Conservation (phyloP, 345 rosid species). For the Pugionium cornutum region DNA sequence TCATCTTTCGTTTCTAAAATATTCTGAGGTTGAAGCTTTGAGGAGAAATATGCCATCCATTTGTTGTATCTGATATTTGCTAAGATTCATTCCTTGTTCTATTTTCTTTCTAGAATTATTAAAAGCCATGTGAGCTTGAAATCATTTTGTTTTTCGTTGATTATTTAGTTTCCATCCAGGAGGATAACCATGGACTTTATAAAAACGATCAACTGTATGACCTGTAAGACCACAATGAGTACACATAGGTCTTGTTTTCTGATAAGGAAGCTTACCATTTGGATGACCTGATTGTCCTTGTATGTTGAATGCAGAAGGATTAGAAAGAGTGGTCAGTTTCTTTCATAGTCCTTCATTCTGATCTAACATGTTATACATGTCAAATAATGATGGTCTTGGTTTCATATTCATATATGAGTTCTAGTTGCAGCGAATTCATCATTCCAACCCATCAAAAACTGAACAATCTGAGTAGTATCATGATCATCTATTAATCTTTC, state of each 20-base stretch:
- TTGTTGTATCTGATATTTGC: too few species aligned
- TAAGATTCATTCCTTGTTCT: too few species aligned
- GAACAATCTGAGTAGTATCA: too few species aligned
- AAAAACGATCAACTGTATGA: background rate
- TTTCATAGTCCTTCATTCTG: background rate
- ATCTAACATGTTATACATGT: background rate
- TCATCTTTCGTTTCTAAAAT: background rate
- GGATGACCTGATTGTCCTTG: background rate
- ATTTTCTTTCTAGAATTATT: background rate
- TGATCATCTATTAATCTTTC: too few species aligned
- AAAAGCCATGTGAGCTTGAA: background rate
- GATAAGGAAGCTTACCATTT: too few species aligned
- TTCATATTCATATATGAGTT: too few species aligned
- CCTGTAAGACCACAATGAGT: background rate
- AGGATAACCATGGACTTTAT: background rate
- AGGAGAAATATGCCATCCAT: too few species aligned
- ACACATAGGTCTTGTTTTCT: background rate
- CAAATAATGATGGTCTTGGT: too few species aligned
- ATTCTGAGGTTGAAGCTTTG: background rate
- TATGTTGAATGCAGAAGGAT: background rate
- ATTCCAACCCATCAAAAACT: too few species aligned
- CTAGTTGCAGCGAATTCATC: too few species aligned
- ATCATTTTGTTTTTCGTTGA: background rate
- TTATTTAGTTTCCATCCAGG: background rate
- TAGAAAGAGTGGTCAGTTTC: background rate